These are phyloP conservation scores for Capsicum chinense DNA, from an alignment of 257 asterid species.

Conservation along the genomic window DNA sequence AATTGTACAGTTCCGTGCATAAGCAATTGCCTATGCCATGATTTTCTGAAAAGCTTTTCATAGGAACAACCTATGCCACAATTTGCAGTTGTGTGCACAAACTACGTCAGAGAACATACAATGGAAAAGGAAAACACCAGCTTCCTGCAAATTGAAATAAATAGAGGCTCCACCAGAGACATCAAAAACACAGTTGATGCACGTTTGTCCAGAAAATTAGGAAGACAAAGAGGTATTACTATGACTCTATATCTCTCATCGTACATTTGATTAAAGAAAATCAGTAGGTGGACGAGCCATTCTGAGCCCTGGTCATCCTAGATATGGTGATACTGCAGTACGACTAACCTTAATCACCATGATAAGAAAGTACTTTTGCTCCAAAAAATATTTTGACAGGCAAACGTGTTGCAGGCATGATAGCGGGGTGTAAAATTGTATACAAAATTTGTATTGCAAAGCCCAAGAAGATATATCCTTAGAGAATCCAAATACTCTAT, in stretches of 20 bases:
- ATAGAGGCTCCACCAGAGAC: slow-evolving; percentile 1
- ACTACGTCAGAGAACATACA: not conserved
- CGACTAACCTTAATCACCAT: not conserved
- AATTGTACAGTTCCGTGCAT: slow-evolving; percentile 12
- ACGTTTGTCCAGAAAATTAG: not conserved
- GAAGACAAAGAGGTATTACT: slow-evolving; percentile 19
- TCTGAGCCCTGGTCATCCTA: not conserved
- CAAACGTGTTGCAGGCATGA: slow-evolving; percentile 14
- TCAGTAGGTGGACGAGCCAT: not conserved
- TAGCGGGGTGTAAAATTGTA: not conserved
- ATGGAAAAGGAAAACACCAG: not conserved
- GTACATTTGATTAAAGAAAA: not conserved
- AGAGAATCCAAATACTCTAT: not conserved
- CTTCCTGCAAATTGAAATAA: not conserved
- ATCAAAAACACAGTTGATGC: not conserved
- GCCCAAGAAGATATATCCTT: not conserved
- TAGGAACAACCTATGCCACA: not conserved
- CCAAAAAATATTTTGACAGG: not conserved
- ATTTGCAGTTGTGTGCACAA: not conserved
- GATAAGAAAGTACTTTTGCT: not conserved
- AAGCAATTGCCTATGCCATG: slow-evolving; percentile 24
- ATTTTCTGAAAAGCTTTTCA: slow-evolving; percentile 14
- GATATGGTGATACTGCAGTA: slow-evolving; percentile 10
- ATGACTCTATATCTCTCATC: slow-evolving; percentile 15
- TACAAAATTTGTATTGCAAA: not conserved